phyloP scores from a whole-genome alignment of 2,329 filamentous ascomycete species.

The Myriosclerotinia duriaeana region DNA sequence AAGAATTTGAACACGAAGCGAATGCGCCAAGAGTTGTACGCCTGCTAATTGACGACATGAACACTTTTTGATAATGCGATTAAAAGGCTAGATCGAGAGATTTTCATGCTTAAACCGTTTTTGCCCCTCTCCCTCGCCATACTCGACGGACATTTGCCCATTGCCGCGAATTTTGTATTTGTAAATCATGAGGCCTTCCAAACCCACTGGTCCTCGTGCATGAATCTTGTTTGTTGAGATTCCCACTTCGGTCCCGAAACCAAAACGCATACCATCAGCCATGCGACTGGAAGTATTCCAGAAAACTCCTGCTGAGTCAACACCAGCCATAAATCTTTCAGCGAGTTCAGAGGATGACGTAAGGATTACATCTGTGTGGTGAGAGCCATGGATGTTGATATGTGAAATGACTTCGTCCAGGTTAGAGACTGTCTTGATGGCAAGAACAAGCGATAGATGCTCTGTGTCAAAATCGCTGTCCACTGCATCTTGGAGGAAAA shows the following conservation, averaged over 20 bases:
- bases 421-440: slow-evolving; percentile 73
- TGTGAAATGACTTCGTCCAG: slow-evolving; percentile 75
- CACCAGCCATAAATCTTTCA: slow-evolving; percentile 76
- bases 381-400: slow-evolving; percentile 88
- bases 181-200: slow-evolving; percentile 95
- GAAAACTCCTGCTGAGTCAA: slow-evolving; percentile 91
- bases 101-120: slow-evolving; percentile 59
- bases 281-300: slow-evolving; percentile 96
- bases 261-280: slow-evolving; percentile 94
- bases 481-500: slow-evolving; percentile 61
- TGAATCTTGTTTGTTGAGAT: slow-evolving; percentile 99
- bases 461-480: slow-evolving; percentile 82
- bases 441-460: slow-evolving; percentile 80
- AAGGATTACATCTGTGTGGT: slow-evolving; percentile 91
- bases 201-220: slow-evolving; percentile 83
- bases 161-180: slow-evolving; percentile 87
- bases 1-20: not conserved
- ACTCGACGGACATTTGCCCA: slow-evolving; percentile 78
- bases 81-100: slow-evolving; percentile 31
- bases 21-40: slow-evolving; percentile 12
- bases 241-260: slow-evolving; percentile 96
- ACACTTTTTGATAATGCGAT: not conserved
- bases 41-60: not conserved
- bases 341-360: slow-evolving; percentile 68
- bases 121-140: slow-evolving; percentile 64